Conservation (phyloP, 352 stramenopile species). For the Pythium aquatile region DNA sequence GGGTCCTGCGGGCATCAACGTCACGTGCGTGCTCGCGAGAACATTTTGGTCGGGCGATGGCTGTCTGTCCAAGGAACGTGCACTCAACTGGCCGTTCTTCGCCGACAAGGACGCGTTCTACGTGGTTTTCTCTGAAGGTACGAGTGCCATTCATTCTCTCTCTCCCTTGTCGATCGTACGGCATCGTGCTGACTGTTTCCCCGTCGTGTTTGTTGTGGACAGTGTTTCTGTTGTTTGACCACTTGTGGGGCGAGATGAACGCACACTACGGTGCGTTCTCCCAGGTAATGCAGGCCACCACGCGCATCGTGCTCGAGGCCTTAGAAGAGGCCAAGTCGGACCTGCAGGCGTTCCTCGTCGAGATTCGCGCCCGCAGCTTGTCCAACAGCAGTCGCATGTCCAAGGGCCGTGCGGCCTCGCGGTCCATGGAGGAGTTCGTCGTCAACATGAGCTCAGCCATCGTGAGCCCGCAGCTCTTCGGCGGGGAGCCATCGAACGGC, state of each 20-base stretch:
- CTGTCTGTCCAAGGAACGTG: constrained; percentile 53
- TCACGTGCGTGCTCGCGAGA: constrained; percentile 77
- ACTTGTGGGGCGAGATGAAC: constrained; percentile 84
- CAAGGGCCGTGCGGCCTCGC: constrained; percentile 49
- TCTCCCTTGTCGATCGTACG: no score
- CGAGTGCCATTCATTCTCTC: no score
- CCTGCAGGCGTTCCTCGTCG: constrained; percentile 50
- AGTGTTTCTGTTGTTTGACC: constrained; percentile 86
- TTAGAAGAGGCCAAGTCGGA: constrained; percentile 75
- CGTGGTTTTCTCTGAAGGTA: constrained; percentile 57
- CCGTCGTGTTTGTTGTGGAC: constrained; percentile 1
- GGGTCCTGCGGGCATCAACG: constrained; percentile 82
- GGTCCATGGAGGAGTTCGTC: constrained; percentile 71
- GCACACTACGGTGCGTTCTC: constrained; percentile 86
- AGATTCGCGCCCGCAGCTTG: constrained; percentile 60
- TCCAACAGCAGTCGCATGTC: constrained; percentile 24
- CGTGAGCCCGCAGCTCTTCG: constrained; percentile 9
- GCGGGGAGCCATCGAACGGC: background rate
- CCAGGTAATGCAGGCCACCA: constrained; percentile 77
- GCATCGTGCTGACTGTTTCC: no score
- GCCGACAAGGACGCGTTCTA: constrained; percentile 66
- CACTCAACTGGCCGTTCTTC: constrained; percentile 76
- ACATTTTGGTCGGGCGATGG: constrained; percentile 84
- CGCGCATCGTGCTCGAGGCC: constrained; percentile 59
- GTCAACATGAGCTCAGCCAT: constrained; percentile 58